A percentile compares a stretch with the other conserved stretches of the same genome.
Evolutionary conservation across 306 rosid species (phyloP).

Genomic region (Delonix regia): DNA sequence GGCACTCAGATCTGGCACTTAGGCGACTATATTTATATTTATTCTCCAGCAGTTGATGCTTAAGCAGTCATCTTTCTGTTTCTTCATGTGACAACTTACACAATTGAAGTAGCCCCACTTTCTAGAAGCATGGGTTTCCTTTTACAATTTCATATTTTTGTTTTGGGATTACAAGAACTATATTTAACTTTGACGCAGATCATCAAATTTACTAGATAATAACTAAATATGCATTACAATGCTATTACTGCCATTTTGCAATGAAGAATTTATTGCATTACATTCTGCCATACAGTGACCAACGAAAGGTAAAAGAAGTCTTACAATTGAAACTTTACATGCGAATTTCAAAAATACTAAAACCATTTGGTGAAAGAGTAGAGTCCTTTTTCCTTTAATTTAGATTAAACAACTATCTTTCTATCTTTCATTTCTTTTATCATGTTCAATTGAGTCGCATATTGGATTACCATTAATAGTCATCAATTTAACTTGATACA

Average conservation of each 20-base stretch:
- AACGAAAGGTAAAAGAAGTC: not conserved
- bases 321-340: not conserved
- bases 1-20: too few species aligned
- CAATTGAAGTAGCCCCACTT: not conserved
- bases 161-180: not conserved
- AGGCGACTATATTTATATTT: too few species aligned
- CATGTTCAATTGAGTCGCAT: not conserved
- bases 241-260: not conserved
- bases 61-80: too few species aligned
- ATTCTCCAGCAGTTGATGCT: too few species aligned
- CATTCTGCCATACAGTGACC: not conserved
- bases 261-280: slow-evolving; percentile 1
- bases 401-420: not conserved
- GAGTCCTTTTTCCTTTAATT: not conserved
- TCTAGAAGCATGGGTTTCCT: not conserved
- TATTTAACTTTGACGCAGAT: not conserved
- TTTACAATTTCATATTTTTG: not conserved
- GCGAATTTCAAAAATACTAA: not conserved
- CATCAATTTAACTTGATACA: not conserved
- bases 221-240: slow-evolving; percentile 4
- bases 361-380: not conserved
- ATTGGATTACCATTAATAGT: not conserved
- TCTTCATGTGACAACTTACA: too few species aligned
- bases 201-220: not conserved
- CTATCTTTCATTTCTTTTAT: not conserved